Base-by-base conservation (phyloP, 192 early-diverging fungal species). In the Gryganskiella cystojenkinii region DNA sequence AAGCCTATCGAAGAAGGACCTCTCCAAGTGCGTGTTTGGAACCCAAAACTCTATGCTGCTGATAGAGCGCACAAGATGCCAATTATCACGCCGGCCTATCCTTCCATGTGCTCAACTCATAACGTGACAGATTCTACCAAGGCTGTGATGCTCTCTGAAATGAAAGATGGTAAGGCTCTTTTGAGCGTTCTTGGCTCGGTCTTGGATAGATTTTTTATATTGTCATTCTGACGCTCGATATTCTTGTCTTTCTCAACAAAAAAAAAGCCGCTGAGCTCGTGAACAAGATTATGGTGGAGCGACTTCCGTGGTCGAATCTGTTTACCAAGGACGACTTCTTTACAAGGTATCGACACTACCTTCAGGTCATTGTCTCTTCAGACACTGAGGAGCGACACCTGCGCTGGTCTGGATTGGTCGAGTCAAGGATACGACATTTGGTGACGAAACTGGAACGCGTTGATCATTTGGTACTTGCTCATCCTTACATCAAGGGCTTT, bases 41-140 rank as follows among this genome's bases (percentile, higher is more conserved):
- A 99, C 75, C 96, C 98, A 55, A 89, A 89, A 79, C 61, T 96
- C 4, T 95, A 97, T 79, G 85, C 89, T 0, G 82, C 84, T 9
- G 96, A 99, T 71, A 84, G 82, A 60, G 84, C 71, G 7, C 98
- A 99, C 76, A 85, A 88, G 25, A 98, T 99, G 95, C 98, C 98
- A 8, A 94, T 99, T 60, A 99, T 99, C 69, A 99, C 98, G 11
- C 98, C 98, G 5, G 96, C 98, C 3, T 99, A 99, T 65, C 98
- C 98, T 30, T 95, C 94, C 25, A 98, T 97, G 96, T 98, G 96
- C 79, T 89, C 96, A 4, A 99, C 98, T 3, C 96, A 98, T 81
- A 99, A 98, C 70, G 96, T 99, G 14, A 95, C 93, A 2, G 69
- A 84, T 55, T 97, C 95, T 4, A 98, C 98, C 0, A 88, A 90